These are phyloP conservation scores for Serendipita sp. DNA, from an alignment of 768 basidiomycete species.

Conservation along the genomic window DNA sequence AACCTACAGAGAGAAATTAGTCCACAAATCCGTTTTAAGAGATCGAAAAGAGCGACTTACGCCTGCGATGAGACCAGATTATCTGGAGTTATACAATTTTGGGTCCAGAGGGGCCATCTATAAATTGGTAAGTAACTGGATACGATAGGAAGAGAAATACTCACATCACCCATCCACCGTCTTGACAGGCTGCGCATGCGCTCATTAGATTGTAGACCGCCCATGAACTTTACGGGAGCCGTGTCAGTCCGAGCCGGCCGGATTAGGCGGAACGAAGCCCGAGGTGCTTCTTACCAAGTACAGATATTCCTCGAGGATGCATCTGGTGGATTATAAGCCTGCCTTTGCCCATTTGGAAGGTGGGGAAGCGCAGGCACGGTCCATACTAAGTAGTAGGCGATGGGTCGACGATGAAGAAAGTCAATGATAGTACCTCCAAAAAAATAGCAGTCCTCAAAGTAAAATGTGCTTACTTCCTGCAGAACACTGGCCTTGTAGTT, in stretches of 20 bases:
- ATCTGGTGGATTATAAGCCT: not conserved
- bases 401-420: not conserved
- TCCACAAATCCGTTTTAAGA: not conserved
- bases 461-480: not conserved
- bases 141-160: not conserved
- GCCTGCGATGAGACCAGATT: not conserved
- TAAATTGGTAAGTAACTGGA: not conserved
- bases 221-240: conserved; percentile 2
- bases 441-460: not conserved
- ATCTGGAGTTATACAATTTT: not conserved
- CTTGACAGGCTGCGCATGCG: conserved; percentile 9
- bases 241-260: not conserved
- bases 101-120: conserved; percentile 6
- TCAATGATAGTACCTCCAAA: not conserved
- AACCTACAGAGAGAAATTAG: not conserved
- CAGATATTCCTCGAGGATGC: not conserved
- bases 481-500: conserved; percentile 5
- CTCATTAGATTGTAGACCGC: conserved; percentile 8
- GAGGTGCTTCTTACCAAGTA: not conserved
- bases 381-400: not conserved
- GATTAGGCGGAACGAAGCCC: not conserved
- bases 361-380: conserved; percentile 7
- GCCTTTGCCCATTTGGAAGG: conserved; percentile 1
- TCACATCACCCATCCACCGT: conserved; percentile 7
- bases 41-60: not conserved